phyloP scores from a whole-genome alignment of 1,139 yeast genomes.

The Casaregolazyma suthepensis region DNA sequence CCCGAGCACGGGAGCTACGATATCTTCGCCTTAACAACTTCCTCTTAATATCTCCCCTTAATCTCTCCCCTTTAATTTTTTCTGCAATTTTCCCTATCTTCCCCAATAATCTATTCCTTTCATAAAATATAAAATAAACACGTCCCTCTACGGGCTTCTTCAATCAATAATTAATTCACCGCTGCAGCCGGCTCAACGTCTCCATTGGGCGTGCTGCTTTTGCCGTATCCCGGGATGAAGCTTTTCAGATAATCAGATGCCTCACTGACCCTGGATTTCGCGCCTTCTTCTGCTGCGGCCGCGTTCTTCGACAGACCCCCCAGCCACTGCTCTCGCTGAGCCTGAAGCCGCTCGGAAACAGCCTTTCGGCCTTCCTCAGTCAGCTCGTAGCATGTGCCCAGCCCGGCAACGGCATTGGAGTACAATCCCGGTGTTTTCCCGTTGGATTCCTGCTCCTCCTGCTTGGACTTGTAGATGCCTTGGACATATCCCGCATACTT shows the following conservation, averaged over 20 bases:
- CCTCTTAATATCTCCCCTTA: too few relatives aligned
- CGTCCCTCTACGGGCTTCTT: too few relatives aligned
- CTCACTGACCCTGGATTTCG: conserved; percentile 5
- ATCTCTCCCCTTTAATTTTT: too few relatives aligned
- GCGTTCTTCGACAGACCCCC: conserved; percentile 6
- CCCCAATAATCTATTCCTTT: too few relatives aligned
- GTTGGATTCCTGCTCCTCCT: conserved; percentile 20
- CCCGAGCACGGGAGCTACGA: too few relatives aligned
- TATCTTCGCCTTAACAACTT: too few relatives aligned
- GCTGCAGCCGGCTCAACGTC: background rate
- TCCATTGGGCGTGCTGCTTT: background rate
- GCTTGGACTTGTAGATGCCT: conserved; percentile 22
- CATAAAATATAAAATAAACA: too few relatives aligned
- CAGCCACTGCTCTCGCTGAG: conserved; percentile 4
- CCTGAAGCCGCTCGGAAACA: conserved; percentile 6
- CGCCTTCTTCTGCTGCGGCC: conserved; percentile 5
- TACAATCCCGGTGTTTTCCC: conserved; percentile 4
- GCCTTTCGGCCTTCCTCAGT: conserved; percentile 17
- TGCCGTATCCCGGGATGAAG: conserved; percentile 3
- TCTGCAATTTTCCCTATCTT: too few relatives aligned
- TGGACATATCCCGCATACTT: conserved; percentile 25
- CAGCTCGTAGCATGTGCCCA: conserved; percentile 22
- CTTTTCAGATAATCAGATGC: conserved; percentile 10
- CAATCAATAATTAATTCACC: background rate
- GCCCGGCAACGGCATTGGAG: conserved; percentile 15